Conservation (phyloP, 805 yeast species). For the Starmerella stigmatis region DNA sequence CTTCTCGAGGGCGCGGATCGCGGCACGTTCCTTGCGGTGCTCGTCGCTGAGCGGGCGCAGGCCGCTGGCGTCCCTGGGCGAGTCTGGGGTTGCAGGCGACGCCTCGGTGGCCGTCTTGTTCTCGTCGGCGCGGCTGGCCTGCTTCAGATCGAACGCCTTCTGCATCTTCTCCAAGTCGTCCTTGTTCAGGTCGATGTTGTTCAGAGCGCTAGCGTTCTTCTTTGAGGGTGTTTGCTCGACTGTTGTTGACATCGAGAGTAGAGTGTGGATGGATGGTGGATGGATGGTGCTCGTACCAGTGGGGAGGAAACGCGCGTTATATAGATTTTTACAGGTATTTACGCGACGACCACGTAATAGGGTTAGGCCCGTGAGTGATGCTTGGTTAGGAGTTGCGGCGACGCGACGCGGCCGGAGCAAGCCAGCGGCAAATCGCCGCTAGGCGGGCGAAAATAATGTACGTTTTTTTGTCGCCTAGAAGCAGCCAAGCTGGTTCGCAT, state of each 20-base stretch:
- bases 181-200: constrained; percentile 39
- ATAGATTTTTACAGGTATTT: constrained; percentile 6
- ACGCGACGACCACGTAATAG: constrained; percentile 9
- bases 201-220: constrained; percentile 47
- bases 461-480: too few species aligned
- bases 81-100: constrained; percentile 9
- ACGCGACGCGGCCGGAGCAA: constrained; percentile 8
- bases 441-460: too few species aligned
- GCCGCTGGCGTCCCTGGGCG: constrained; percentile 8
- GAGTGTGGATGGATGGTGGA: neutral
- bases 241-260: constrained; percentile 15
- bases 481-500: too few species aligned
- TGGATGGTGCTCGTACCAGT: too few species aligned
- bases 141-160: constrained; percentile 19
- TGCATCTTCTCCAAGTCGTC: constrained; percentile 24
- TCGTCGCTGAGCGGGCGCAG: constrained; percentile 22
- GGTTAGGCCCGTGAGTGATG: neutral
- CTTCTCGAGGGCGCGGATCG: constrained; percentile 63
- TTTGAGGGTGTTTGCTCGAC: constrained; percentile 51
- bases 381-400: neutral
- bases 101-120: constrained; percentile 15
- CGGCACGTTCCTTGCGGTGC: constrained; percentile 27
- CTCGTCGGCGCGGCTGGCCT: constrained; percentile 10
- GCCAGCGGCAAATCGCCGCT: too few species aligned
- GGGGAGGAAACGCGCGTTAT: constrained; percentile 2